phyloP scores from a whole-genome alignment of 2,329 filamentous ascomycete species.

The Penicillium vulpinum region DNA sequence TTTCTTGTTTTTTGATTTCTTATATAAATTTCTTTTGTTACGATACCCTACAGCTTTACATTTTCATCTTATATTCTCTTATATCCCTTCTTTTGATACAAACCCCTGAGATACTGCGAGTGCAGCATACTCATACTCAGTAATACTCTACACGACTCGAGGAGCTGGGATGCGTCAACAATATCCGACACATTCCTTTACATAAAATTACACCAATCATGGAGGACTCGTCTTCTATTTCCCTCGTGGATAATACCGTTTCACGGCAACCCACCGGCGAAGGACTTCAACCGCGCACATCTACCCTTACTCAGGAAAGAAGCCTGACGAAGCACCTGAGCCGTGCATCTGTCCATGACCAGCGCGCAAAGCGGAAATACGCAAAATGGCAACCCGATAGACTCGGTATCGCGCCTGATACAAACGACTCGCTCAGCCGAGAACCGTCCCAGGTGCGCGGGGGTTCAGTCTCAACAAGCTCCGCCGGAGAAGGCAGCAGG shows the following conservation, averaged over 20 bases:
- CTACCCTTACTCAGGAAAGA: constrained; percentile 22
- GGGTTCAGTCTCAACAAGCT: constrained; percentile 19
- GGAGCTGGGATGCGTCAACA: background rate
- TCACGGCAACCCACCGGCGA: constrained; percentile 28
- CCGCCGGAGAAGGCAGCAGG: constrained; percentile 12
- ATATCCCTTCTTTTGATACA: background rate
- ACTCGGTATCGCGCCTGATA: constrained; percentile 48
- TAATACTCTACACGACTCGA: background rate
- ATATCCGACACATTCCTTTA: background rate
- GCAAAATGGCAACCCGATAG: constrained; percentile 56
- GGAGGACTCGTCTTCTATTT: constrained; percentile 31
- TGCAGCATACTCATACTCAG: background rate
- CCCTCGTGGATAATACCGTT: constrained; percentile 44
- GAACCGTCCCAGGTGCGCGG: constrained; percentile 22
- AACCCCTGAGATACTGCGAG: constrained; percentile 9
- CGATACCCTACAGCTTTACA: background rate
- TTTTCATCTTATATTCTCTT: background rate
- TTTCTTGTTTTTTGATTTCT: background rate
- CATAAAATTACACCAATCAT: constrained; percentile 16
- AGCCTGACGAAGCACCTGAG: constrained; percentile 34
- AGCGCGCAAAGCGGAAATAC: constrained; percentile 46
- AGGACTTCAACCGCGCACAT: constrained; percentile 20
- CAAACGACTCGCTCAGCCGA: constrained; percentile 15
- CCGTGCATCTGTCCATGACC: constrained; percentile 39
- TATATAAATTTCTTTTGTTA: constrained; percentile 1